Evolutionary conservation across 441 rosid species (phyloP).

Genomic region (Manihot esculenta): DNA sequence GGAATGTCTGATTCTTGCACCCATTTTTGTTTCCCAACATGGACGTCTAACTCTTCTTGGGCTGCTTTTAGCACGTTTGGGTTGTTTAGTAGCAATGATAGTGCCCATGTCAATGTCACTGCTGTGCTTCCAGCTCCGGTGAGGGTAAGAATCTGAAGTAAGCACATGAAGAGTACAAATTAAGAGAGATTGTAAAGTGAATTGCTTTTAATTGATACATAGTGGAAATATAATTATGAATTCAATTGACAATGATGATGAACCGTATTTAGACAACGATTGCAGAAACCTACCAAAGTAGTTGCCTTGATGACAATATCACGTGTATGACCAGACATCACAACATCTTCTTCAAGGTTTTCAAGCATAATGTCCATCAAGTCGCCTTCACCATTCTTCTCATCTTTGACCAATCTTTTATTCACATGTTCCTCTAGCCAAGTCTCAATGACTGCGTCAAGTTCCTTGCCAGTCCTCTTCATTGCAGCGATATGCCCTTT

Average conservation of each 20-base stretch:
- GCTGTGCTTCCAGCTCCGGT: conserved; percentile 18
- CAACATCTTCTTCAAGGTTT: conserved; percentile 35
- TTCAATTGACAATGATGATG: too few relatives aligned
- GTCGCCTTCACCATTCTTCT: conserved; percentile 15
- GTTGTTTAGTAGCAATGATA: conserved; percentile 16
- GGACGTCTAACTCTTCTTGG: conserved; percentile 50
- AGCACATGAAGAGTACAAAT: background rate
- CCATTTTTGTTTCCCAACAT: conserved; percentile 39
- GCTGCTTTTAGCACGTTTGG: conserved; percentile 18
- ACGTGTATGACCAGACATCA: conserved; percentile 39
- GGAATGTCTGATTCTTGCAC: conserved; percentile 51
- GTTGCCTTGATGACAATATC: conserved; percentile 58
- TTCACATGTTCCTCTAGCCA: conserved; percentile 53
- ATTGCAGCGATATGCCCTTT: conserved; percentile 38
- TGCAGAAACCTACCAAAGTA: conserved; percentile 40
- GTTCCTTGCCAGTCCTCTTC: conserved; percentile 43
- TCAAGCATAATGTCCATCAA: conserved; percentile 53
- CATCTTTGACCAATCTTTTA: conserved; percentile 11
- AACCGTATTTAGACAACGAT: too few relatives aligned
- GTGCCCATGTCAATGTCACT: conserved; percentile 17
- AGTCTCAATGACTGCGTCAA: conserved; percentile 38
- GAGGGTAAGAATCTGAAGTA: conserved; percentile 1
- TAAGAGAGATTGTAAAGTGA: background rate
- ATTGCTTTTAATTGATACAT: background rate
- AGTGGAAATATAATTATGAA: too few relatives aligned